Evolutionary conservation across 2,329 filamentous ascomycete species (phyloP).

Genomic region (Claviceps fusiformis): DNA sequence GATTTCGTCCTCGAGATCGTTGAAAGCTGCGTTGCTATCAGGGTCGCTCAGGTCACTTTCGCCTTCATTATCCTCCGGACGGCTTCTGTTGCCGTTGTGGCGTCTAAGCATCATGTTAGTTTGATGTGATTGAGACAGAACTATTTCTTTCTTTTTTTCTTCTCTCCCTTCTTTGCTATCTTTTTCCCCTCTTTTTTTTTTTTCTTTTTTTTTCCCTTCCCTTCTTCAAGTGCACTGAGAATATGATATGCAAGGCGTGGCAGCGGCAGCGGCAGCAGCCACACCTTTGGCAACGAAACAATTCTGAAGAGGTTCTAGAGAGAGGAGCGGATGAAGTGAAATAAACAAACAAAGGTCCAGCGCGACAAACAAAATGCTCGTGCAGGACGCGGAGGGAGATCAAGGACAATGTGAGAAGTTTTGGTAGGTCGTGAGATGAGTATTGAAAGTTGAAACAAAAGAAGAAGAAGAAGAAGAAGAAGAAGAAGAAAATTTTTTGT

Average conservation of each 20-base stretch:
- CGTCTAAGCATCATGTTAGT: slow-evolving; percentile 16
- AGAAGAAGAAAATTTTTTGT: neutral
- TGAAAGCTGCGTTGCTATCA: slow-evolving; percentile 20
- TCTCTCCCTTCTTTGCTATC: no score
- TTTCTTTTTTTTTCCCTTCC: no score
- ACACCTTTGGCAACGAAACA: neutral
- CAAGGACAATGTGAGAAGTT: neutral
- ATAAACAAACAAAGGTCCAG: neutral
- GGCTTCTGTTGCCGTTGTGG: slow-evolving; percentile 15
- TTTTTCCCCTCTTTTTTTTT: no score
- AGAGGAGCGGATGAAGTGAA: neutral
- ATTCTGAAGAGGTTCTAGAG: neutral
- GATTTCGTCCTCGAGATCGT: slow-evolving; percentile 38
- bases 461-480: neutral
- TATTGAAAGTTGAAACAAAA: neutral
- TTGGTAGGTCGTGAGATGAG: neutral
- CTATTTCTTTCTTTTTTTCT: neutral
- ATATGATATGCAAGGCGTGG: neutral
- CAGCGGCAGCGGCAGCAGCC: neutral
- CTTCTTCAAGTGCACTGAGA: neutral
- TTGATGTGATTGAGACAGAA: slow-evolving; percentile 1
- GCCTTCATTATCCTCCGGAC: slow-evolving; percentile 25
- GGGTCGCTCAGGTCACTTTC: slow-evolving; percentile 32
- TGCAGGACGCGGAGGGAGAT: no score
- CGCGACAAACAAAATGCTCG: neutral